Evolutionary conservation across 169 alveolate species (phyloP), one percentile per base, ranked within the genome.

Genomic region (Ichthyophthirius multifiliis): DNA sequence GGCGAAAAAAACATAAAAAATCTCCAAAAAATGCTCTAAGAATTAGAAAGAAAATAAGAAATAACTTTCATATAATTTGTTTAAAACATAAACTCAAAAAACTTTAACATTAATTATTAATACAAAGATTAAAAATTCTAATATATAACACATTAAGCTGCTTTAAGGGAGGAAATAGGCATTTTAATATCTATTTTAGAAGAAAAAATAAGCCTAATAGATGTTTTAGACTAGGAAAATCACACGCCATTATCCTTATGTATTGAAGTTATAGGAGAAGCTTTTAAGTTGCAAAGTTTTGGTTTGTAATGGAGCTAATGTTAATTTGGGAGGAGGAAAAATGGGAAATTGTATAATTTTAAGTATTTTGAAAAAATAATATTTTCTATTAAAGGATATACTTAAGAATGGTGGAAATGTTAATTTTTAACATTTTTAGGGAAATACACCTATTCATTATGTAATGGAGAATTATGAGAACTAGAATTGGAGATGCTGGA

Each of bases 361-460:
- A 30, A 83, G 91, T 41, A 88, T 80, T 27, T 84, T 83, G 32
- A 83, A 81, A 43, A 43, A 75, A 34, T 64, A 89, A 31, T 37
- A 84, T 12, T 84, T 85, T 75, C 78, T 89, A 7, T 89, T 86
- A 12, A 30, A 62, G 43, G 84, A 74, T 39, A 27, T 83, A 4
- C 31, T 83, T 1, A 83, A 83, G 55, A 3, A 75, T 12, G 75
- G 84, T 63, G 94, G 89, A 1, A 79, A 89, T 76, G 84, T 76
- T 1, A 89, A 86, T 39, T 43, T 20, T 27, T 15, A n/a, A 13
- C 92, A 89, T 65, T 15, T 64, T 30, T 89, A 85, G 18, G 91
- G 91, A 63, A 89, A 86, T 43, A 83, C 94, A n/a, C 92, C 94
- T 15, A 45, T 89, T 6, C 94, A 89, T 41, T 74, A 82, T 4